phyloP scores from a whole-genome alignment of 768 basidiomycete genomes.

The Tricholoma sp. region DNA sequence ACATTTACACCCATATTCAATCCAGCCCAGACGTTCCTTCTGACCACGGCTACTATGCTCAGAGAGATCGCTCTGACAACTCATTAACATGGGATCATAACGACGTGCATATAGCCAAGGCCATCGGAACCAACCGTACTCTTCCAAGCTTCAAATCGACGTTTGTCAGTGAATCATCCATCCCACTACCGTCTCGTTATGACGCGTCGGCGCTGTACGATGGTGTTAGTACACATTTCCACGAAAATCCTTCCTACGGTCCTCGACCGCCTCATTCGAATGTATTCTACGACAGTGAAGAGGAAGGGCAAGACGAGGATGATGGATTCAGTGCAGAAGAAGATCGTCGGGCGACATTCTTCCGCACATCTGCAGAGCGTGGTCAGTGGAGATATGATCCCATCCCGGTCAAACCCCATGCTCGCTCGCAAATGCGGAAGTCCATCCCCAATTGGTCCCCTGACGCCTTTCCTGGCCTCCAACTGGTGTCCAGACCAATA shows the following conservation, averaged over 20 bases:
- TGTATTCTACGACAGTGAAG: conserved; percentile 30
- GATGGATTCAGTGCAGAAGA: conserved; percentile 21
- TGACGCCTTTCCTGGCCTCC: conserved; percentile 21
- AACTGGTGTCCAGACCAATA: conserved; percentile 24
- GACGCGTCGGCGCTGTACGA: conserved; percentile 30
- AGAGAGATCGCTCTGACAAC: conserved; percentile 16
- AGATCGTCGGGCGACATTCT: conserved; percentile 43
- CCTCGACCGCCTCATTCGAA: conserved; percentile 19
- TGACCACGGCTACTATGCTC: conserved; percentile 16
- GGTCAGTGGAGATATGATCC: conserved; percentile 56
- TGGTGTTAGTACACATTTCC: conserved; percentile 17
- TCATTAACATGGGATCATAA: conserved; percentile 20
- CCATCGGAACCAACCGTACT: conserved; percentile 15
- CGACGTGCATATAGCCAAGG: conserved; percentile 10
- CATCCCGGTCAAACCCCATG: conserved; percentile 23
- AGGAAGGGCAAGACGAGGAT: conserved; percentile 24
- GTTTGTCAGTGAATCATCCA: conserved; percentile 20
- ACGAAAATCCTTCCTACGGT: conserved; percentile 20
- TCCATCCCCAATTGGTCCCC: conserved; percentile 29
- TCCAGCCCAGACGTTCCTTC: conserved; percentile 30
- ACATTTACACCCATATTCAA: conserved; percentile 26
- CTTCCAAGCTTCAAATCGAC: conserved; percentile 24
- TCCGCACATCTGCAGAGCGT: conserved; percentile 52
- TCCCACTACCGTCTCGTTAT: conserved; percentile 27
- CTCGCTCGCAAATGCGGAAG: conserved; percentile 23